These are phyloP conservation scores for Echites panduratus DNA, from an alignment of 257 asterid species.

Conservation along the genomic window DNA sequence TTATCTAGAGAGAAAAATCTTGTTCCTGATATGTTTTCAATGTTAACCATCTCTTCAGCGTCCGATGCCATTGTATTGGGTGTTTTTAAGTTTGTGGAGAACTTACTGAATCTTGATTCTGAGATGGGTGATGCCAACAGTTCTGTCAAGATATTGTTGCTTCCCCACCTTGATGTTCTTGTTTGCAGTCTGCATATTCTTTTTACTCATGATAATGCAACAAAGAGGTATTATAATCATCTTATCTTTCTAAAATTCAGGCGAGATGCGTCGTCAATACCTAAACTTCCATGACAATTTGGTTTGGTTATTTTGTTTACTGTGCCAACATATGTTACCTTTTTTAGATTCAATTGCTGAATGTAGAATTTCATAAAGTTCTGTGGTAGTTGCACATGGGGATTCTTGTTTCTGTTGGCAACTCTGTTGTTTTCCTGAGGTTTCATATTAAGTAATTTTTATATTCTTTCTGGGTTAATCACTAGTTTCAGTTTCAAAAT, in stretches of 20 bases:
- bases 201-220: constrained; percentile 39
- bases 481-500: background rate
- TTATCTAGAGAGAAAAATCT: constrained; percentile 59
- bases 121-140: constrained; percentile 48
- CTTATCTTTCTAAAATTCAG: background rate
- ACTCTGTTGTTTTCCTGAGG: background rate
- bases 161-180: constrained; percentile 66
- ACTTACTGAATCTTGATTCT: constrained; percentile 67
- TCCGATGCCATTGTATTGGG: constrained; percentile 57
- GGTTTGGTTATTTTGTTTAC: background rate
- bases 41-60: constrained; percentile 62
- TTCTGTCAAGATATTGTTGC: constrained; percentile 41
- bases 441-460: background rate
- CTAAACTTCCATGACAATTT: background rate
- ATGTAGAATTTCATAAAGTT: background rate
- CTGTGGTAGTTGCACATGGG: too few species aligned
- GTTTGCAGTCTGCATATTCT: constrained; percentile 51
- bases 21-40: constrained; percentile 74
- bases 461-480: background rate
- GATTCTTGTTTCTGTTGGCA: background rate
- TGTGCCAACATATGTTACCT: background rate
- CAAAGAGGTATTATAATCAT: constrained; percentile 47
- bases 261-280: background rate
- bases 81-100: constrained; percentile 71
- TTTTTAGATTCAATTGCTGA: background rate